Conservation (phyloP, 2,329 filamentous ascomycete species). For the Cercospora brassicicola region DNA sequence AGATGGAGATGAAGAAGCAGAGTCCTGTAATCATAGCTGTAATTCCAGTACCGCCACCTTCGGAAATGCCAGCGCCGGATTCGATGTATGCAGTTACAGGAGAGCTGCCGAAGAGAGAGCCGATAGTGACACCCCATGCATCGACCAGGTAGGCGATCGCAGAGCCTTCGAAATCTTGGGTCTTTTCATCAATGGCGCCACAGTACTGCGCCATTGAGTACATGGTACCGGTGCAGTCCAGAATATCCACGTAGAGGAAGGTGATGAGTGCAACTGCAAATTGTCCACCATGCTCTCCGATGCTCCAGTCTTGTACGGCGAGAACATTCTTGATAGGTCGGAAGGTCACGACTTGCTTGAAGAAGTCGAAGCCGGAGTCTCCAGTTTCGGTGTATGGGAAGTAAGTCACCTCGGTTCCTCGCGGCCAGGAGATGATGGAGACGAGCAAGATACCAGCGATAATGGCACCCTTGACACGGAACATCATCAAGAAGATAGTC, state of each 20-base stretch:
- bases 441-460: conserved; percentile 81
- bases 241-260: conserved; percentile 86
- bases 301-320: conserved; percentile 71
- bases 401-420: conserved; percentile 72
- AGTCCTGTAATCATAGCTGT: conserved; percentile 76
- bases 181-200: conserved; percentile 74
- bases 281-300: conserved; percentile 67
- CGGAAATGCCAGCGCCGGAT: conserved; percentile 84
- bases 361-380: conserved; percentile 75
- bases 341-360: conserved; percentile 83
- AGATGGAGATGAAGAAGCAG: conserved; percentile 83
- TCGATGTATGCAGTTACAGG: conserved; percentile 81
- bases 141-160: conserved; percentile 82
- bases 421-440: conserved; percentile 85
- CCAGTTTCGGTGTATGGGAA: conserved; percentile 73
- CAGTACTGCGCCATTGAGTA: conserved; percentile 89
- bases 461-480: conserved; percentile 82
- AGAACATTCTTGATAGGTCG: conserved; percentile 71
- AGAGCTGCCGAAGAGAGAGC: conserved; percentile 72
- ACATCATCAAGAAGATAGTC: conserved; percentile 78
- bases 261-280: conserved; percentile 84
- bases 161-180: conserved; percentile 84
- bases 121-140: conserved; percentile 77
- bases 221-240: conserved; percentile 81
- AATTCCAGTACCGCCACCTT: conserved; percentile 82